These are phyloP conservation scores for Amanita thiersii DNA, from an alignment of 768 basidiomycete species.

Conservation along the genomic window DNA sequence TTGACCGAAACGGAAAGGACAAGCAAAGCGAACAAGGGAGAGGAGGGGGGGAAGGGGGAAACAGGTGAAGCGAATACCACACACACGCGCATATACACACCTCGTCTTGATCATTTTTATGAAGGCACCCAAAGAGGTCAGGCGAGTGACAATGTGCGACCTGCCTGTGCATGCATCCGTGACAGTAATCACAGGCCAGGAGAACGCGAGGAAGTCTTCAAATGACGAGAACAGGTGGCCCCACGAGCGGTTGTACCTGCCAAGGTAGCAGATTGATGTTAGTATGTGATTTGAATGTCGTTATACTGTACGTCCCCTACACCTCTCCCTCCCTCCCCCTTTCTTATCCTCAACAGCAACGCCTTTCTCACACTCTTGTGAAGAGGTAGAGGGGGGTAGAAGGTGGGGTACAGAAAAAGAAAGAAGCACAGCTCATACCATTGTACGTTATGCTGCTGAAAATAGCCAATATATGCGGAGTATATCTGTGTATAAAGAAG, in stretches of 20 bases:
- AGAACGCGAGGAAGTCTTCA: conserved; percentile 71
- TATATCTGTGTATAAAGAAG: conserved; percentile 33
- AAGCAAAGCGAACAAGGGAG: conserved; percentile 5
- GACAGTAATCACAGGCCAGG: conserved; percentile 75
- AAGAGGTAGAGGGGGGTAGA: not conserved
- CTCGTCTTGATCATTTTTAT: conserved; percentile 82
- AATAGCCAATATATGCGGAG: conserved; percentile 73
- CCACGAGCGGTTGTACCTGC: conserved; percentile 77
- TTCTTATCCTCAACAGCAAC: not conserved
- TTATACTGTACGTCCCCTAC: too few relatives aligned
- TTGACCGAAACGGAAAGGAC: too few relatives aligned
- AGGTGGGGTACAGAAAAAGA: not conserved
- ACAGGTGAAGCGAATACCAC: not conserved
- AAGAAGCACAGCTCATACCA: conserved; percentile 34
- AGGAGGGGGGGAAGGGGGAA: not conserved
- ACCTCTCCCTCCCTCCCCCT: not conserved
- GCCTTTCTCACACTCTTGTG: conserved; percentile 3
- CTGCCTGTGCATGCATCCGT: conserved; percentile 66
- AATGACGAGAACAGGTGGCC: conserved; percentile 72
- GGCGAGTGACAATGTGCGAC: conserved; percentile 74
- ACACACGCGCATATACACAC: conserved; percentile 21
- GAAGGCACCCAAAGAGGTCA: conserved; percentile 64
- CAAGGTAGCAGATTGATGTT: not conserved
- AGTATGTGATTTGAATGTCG: too few relatives aligned
- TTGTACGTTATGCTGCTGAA: conserved; percentile 59